Percentiles rank a stretch among this genome's conserved stretches.
These are phyloP conservation scores for Corinectria fuckeliana DNA, from an alignment of 2,329 filamentous ascomycete genomes.

Conservation along the genomic window DNA sequence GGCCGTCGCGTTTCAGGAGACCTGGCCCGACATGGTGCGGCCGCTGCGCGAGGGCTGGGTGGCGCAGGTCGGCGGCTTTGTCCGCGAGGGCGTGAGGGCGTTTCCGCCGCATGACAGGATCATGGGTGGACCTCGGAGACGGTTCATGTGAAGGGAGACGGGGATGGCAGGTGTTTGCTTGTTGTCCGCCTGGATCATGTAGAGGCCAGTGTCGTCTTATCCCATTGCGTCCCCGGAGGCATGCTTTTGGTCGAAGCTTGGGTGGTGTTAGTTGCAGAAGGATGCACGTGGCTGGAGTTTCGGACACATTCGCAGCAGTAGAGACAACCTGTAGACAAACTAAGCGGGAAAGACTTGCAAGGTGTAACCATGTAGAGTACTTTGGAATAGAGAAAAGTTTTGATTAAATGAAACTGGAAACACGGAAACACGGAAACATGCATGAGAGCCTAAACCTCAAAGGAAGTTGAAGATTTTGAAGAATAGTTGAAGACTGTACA, in stretches of 20 bases:
- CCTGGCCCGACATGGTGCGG: neutral
- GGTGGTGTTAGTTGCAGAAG: neutral
- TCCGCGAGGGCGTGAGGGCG: constrained; percentile 19
- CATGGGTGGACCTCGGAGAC: neutral
- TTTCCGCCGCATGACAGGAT: constrained; percentile 20
- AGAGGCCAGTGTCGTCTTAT: too few species aligned
- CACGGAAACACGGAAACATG: neutral
- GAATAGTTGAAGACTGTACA: constrained; percentile 7
- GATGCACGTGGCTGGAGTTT: neutral
- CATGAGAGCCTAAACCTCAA: neutral
- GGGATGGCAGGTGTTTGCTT: too few species aligned
- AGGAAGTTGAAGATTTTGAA: neutral
- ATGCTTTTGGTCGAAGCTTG: neutral
- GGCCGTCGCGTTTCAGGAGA: constrained; percentile 8
- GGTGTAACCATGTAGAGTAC: neutral
- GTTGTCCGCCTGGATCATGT: too few species aligned
- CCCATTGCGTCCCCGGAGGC: too few species aligned
- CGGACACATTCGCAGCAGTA: neutral
- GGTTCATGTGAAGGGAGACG: neutral
- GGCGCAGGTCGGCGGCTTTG: neutral
- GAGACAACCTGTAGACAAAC: neutral
- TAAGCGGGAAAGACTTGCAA: neutral
- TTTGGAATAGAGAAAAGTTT: neutral
- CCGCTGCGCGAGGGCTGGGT: constrained; percentile 1
- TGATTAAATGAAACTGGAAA: neutral